Base-by-base conservation (phyloP, 139 green algal genomes). In the Volvox africanus region DNA sequence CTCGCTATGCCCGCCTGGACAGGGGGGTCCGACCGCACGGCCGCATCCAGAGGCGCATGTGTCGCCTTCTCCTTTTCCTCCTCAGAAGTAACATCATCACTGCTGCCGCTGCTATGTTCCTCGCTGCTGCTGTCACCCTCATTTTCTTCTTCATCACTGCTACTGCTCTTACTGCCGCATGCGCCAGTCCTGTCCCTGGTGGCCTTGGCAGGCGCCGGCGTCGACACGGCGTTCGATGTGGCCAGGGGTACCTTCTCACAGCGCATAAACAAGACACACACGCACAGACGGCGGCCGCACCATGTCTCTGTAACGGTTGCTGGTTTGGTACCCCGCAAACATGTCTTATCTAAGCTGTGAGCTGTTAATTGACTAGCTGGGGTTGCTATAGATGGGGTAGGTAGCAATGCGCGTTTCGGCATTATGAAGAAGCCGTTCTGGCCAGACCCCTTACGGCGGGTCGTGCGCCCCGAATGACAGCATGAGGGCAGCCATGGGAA, bases 41-140 rank as follows among this genome's bases (percentile, higher is more conserved):
- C 65, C 65, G 65, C 65, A 24, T 24, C 11, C 65, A 73, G 9
- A 24, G 65, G 21, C 5, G 16, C 65, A 24, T 6, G 24, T 73
- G 11, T n/a, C 71, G 71, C 2, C 71, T 55, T 80, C 71, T 80
- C 28, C n/a, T 36, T 37, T 19, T 36, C 11, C 65, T 61, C 76
- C 78, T 73, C 26, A 9, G 44, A 55, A 55, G 44, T 55, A 16
- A 50, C 55, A 9, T 44, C 55, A 24, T 61, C 65, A 50, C 80
- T 86, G 80, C 55, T 73, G 28, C 80, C 73, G 61, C 81, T 77
- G 61, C 81, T 87, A 21, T 32, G 13, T 19, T 87, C 81, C 19
- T 77, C 81, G 44, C 80, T 86, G 61, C 81, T 77, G 61, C 81
- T 87, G 30, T 32, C 28, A 6, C 77, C 81, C 32, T 77, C 81